Evolutionary conservation across 176 grass and related monocot species (phyloP).

Genomic region (Aegilops umbellulata): DNA sequence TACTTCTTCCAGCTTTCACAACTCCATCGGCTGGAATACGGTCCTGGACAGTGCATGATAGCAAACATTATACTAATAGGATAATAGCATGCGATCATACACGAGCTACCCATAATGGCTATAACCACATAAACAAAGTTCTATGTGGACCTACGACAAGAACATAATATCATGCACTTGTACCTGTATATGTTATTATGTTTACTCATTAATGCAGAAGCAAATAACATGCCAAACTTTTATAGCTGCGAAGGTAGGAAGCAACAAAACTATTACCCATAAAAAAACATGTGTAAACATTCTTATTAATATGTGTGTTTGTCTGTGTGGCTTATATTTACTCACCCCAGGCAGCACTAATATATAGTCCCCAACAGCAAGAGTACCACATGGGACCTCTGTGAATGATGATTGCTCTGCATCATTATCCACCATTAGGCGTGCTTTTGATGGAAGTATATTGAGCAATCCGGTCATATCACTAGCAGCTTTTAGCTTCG

Average conservation of each 20-base stretch:
- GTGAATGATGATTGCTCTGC: constrained; percentile 67
- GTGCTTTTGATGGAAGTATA: constrained; percentile 91
- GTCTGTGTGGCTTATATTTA: background rate
- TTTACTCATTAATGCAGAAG: constrained; percentile 5
- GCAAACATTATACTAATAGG: constrained; percentile 22
- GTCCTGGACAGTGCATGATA: constrained; percentile 61
- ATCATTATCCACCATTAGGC: constrained; percentile 65
- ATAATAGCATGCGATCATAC: background rate
- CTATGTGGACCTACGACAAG: background rate
- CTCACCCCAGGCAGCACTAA: constrained; percentile 89
- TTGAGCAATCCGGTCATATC: constrained; percentile 97
- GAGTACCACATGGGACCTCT: constrained; percentile 85
- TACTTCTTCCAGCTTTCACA: constrained; percentile 90
- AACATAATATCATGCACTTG: background rate
- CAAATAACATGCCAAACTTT: background rate
- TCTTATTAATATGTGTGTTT: constrained; percentile 1
- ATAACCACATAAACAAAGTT: constrained; percentile 20
- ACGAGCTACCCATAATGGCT: constrained; percentile 9
- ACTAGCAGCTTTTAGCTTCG: constrained; percentile 91
- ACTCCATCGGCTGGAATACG: constrained; percentile 87
- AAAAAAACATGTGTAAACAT: background rate
- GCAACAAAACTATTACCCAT: background rate
- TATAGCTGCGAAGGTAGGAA: constrained; percentile 17
- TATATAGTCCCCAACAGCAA: constrained; percentile 75
- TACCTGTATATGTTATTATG: background rate